Evolutionary conservation across 2,329 filamentous ascomycete genomes (phyloP).

Genomic region (Penicillium brasilianum): DNA sequence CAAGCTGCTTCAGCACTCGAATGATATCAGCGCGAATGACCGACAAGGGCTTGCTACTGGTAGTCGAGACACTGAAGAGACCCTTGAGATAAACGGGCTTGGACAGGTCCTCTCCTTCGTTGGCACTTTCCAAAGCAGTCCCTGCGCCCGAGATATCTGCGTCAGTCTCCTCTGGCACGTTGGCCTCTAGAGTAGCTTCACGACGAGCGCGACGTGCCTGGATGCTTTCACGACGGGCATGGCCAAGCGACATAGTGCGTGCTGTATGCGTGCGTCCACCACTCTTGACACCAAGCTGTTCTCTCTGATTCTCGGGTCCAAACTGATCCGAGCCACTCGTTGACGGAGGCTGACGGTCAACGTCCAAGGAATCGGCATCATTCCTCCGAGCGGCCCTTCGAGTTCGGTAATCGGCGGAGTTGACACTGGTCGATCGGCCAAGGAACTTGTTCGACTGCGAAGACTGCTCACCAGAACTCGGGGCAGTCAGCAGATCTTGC

Average conservation of each 20-base stretch:
- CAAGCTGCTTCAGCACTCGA: conserved; percentile 82
- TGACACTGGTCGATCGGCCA: conserved; percentile 88
- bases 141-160: conserved; percentile 69
- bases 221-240: conserved; percentile 88
- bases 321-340: conserved; percentile 83
- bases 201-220: conserved; percentile 79
- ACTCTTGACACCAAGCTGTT: conserved; percentile 51
- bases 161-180: conserved; percentile 90
- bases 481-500: conserved; percentile 77
- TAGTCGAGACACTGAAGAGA: conserved; percentile 95
- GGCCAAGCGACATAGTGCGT: conserved; percentile 85
- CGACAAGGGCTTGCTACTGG: conserved; percentile 84
- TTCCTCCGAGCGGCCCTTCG: conserved; percentile 64
- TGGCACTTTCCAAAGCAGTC: conserved; percentile 56
- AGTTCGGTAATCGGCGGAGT: conserved; percentile 77
- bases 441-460: conserved; percentile 71
- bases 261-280: conserved; percentile 67
- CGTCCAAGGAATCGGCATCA: conserved; percentile 59
- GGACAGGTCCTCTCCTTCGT: conserved; percentile 70
- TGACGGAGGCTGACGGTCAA: conserved; percentile 67
- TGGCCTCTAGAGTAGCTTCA: conserved; percentile 73
- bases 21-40: conserved; percentile 90
- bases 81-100: conserved; percentile 97
- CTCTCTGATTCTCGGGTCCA: conserved; percentile 54
- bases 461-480: conserved; percentile 64